Evolutionary conservation across 106 monocot species (phyloP).

Genomic region (Agapanthus africanus): DNA sequence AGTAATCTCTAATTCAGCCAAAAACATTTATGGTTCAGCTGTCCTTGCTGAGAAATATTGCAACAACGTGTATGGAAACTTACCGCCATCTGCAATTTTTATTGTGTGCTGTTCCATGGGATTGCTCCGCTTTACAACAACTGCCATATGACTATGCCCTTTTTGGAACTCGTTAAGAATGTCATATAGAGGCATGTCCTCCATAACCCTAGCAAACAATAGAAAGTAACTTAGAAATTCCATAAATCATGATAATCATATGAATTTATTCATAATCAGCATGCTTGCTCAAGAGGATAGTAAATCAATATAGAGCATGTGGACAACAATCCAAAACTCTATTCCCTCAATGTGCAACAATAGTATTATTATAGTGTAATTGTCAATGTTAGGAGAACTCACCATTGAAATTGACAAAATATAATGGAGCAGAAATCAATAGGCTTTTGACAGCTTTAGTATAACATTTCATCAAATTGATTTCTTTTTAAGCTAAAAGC

Average conservation of each 20-base stretch:
- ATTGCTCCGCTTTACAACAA: slow-evolving; percentile 51
- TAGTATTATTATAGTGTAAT: too few species aligned
- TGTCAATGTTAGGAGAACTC: neutral
- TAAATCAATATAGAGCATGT: too few species aligned
- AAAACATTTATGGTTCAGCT: neutral
- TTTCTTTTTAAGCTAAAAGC: neutral
- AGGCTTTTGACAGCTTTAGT: neutral
- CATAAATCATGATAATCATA: too few species aligned
- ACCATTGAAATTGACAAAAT: neutral
- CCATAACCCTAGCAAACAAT: slow-evolving; percentile 84
- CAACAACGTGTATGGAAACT: slow-evolving; percentile 13
- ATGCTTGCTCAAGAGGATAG: too few species aligned
- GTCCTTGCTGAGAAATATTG: neutral
- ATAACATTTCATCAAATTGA: neutral
- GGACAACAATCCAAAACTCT: too few species aligned
- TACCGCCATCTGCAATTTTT: slow-evolving; percentile 29
- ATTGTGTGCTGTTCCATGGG: slow-evolving; percentile 15
- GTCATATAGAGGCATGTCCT: slow-evolving; percentile 94
- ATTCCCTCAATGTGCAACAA: too few species aligned
- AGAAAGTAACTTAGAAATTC: too few species aligned
- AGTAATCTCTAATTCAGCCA: neutral
- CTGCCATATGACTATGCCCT: slow-evolving; percentile 98
- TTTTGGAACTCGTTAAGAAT: slow-evolving; percentile 99
- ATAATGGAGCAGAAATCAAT: neutral
- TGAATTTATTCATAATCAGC: too few species aligned